A percentile compares a stretch with the other conserved stretches of the same genome.
Evolutionary conservation across 768 basidiomycete genomes (phyloP).

Genomic region (Termitomyces sp.): DNA sequence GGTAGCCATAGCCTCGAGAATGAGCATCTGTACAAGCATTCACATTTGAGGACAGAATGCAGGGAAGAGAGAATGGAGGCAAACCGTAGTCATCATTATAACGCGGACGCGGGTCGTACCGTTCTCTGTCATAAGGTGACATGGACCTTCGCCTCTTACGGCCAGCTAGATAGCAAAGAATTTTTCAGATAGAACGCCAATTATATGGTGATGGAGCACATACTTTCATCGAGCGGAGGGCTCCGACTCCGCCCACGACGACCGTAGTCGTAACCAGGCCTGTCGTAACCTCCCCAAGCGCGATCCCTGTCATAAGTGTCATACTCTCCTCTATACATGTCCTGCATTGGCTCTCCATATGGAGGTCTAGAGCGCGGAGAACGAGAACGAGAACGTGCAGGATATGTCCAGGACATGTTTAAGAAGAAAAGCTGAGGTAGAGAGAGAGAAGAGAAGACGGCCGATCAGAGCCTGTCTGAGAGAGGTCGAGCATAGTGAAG

Average conservation of each 20-base stretch:
- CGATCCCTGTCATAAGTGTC: conserved; percentile 71
- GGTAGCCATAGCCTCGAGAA: conserved; percentile 55
- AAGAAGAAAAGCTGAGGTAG: conserved; percentile 49
- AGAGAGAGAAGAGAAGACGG: conserved; percentile 54
- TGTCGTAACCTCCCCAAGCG: conserved; percentile 64
- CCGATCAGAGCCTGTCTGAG: conserved; percentile 69
- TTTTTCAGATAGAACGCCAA: conserved; percentile 7
- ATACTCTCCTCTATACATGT: conserved; percentile 61
- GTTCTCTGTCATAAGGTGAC: conserved; percentile 78
- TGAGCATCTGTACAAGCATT: conserved; percentile 47
- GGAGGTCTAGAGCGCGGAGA: conserved; percentile 62
- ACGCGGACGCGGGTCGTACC: conserved; percentile 78
- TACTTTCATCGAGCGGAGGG: conserved; percentile 65
- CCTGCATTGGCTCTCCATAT: conserved; percentile 50
- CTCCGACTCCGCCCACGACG: conserved; percentile 76
- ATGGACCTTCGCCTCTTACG: conserved; percentile 77
- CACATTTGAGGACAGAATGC: conserved; percentile 7
- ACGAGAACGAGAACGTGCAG: conserved; percentile 79
- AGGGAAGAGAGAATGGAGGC: conserved; percentile 12
- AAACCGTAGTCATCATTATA: conserved; percentile 81
- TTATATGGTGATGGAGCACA: conserved; percentile 7
- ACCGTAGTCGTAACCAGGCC: conserved; percentile 59
- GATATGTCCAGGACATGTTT: conserved; percentile 82
- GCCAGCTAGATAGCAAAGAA: conserved; percentile 30
- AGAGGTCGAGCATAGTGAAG: conserved; percentile 86